Evolutionary conservation across 257 asterid genomes (phyloP).

Genomic region (Solanum tarapatanum): DNA sequence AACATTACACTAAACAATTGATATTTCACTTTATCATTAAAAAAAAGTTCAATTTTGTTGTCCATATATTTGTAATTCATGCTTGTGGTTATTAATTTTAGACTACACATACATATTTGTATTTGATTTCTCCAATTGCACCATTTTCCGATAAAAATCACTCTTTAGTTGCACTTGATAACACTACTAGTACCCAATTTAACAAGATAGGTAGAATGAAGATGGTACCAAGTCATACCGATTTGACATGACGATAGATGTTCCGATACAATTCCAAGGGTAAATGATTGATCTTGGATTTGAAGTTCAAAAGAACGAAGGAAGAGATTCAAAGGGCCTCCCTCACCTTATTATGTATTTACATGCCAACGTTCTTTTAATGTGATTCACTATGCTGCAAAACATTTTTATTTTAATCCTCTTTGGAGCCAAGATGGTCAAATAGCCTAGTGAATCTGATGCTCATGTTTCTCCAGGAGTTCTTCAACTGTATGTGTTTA

Average conservation of each 20-base stretch:
- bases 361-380: not conserved
- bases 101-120: not conserved
- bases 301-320: not conserved
- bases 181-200: not conserved
- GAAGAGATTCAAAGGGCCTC: not conserved
- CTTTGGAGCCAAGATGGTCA: conserved; percentile 87
- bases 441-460: conserved; percentile 79
- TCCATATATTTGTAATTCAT: not conserved
- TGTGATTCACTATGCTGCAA: not conserved
- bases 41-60: no score
- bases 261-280: not conserved
- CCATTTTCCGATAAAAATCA: no score
- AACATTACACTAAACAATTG: not conserved
- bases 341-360: not conserved
- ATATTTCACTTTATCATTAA: not conserved
- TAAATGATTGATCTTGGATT: not conserved
- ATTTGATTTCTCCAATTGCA: not conserved
- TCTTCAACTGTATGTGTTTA: conserved; percentile 37
- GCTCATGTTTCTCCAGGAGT: conserved; percentile 76
- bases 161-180: not conserved
- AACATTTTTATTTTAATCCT: conserved; percentile 22
- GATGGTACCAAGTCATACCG: not conserved
- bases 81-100: not conserved
- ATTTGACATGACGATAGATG: not conserved
- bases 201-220: not conserved